A percentile compares a stretch with the other conserved stretches of the same genome.
phyloP scores from a whole-genome alignment of 495 filamentous ascomycete genomes.

The Symbiotaphrina buchneri region DNA sequence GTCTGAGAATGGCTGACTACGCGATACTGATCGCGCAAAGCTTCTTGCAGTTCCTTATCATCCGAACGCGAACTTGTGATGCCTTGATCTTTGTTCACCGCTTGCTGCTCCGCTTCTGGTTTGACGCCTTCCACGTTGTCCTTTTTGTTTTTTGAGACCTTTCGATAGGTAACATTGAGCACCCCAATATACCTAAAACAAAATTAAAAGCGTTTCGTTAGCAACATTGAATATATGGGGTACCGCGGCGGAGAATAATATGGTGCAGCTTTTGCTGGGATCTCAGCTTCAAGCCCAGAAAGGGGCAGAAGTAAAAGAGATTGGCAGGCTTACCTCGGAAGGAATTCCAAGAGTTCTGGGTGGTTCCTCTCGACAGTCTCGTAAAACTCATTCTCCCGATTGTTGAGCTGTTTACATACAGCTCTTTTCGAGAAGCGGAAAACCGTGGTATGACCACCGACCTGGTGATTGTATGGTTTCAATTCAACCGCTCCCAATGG shows the following conservation, averaged over 20 bases:
- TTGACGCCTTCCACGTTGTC: slow-evolving; percentile 14
- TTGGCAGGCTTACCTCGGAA: slow-evolving; percentile 51
- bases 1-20: slow-evolving; percentile 65
- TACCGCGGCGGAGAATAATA: slow-evolving; percentile 1
- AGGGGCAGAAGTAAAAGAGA: slow-evolving; percentile 6
- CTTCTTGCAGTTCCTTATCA: slow-evolving; percentile 9
- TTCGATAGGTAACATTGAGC: slow-evolving; percentile 89
- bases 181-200: slow-evolving; percentile 75
- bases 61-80: slow-evolving; percentile 5
- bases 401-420: slow-evolving; percentile 95
- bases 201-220: slow-evolving; percentile 11
- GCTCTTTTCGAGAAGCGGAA: slow-evolving; percentile 89
- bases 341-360: slow-evolving; percentile 69
- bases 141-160: slow-evolving; percentile 47
- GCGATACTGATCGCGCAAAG: slow-evolving; percentile 30
- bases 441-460: slow-evolving; percentile 87
- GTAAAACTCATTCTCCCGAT: slow-evolving; percentile 94
- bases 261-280: slow-evolving; percentile 10
- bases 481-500: slow-evolving; percentile 84
- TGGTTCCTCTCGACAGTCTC: slow-evolving; percentile 82
- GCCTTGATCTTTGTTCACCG: slow-evolving; percentile 1
- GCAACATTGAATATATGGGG: slow-evolving; percentile 7
- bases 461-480: slow-evolving; percentile 92
- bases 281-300: slow-evolving; percentile 14
- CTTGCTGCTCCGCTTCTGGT: slow-evolving; percentile 4